Evolutionary conservation across 768 basidiomycete genomes (phyloP).

Genomic region (Macrolepiota dolichaula): DNA sequence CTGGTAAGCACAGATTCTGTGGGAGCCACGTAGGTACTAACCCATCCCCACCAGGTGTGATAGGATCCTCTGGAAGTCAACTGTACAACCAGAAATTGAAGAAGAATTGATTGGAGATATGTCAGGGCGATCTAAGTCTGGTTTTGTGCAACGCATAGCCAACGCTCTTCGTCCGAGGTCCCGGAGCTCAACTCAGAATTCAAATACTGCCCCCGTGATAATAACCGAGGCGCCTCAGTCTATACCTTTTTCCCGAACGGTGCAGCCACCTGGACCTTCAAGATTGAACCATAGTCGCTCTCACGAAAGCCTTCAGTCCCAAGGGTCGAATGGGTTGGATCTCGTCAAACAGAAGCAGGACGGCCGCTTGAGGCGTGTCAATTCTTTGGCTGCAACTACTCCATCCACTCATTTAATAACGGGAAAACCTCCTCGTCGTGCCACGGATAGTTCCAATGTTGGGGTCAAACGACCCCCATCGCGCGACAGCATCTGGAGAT

Average conservation of each 20-base stretch:
- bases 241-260: not conserved
- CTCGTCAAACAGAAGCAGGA: not conserved
- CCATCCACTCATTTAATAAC: not conserved
- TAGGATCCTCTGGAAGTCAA: slow-evolving; percentile 80
- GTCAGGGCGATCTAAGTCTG: slow-evolving; percentile 18
- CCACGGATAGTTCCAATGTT: slow-evolving; percentile 15
- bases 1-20: slow-evolving; percentile 47
- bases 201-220: not conserved
- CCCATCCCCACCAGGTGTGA: slow-evolving; percentile 59
- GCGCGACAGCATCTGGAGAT: slow-evolving; percentile 30
- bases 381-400: not conserved
- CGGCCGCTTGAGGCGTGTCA: not conserved
- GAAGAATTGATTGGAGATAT: slow-evolving; percentile 18
- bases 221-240: not conserved
- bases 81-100: slow-evolving; percentile 45
- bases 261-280: not conserved
- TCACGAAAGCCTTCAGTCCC: slow-evolving; percentile 1
- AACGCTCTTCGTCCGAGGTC: slow-evolving; percentile 31
- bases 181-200: slow-evolving; percentile 1
- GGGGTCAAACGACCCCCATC: slow-evolving; percentile 4
- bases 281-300: not conserved
- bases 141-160: slow-evolving; percentile 24
- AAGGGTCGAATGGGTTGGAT: not conserved
- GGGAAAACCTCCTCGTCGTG: slow-evolving; percentile 13
- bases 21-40: not conserved